Base-by-base conservation (phyloP, 805 yeast genomes). In the Saccharomycopsis sp. region DNA sequence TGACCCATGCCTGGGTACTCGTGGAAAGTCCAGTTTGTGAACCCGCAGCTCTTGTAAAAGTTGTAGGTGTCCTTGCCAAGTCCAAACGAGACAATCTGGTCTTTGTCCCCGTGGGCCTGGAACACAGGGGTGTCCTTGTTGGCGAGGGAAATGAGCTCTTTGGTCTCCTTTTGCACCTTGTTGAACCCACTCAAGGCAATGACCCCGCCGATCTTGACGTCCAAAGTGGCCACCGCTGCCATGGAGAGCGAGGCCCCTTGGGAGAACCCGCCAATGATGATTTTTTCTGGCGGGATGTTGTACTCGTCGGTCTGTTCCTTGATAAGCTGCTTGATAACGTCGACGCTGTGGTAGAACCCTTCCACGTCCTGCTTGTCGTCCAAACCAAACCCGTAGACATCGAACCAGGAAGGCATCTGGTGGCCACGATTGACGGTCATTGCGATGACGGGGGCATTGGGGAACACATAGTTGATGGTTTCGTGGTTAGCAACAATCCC, bases 221-320 rank as follows among this genome's bases (percentile, higher is more conserved):
- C 13, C 9, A 26, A 13, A 15, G 15, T 6, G 6, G 17, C 20
- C 10, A 20, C 5, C 6, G 38, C 8, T 2, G 83, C 85, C 45
- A 83, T 62, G 1, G 92, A 63, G 8, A 89, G 46, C 1, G 94
- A 87, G 36, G 86, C 94, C 41, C 98, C 98, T 62, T 92, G 98
- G 4, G 94, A 80, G 57, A 92, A 92, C 0, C 98, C 98, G 26
- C 97, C 97, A 43, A 92, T 65, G n/a, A 92, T 64, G 35, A 92
- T 81, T 39, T 81, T 73, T 13, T 74, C 75, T 0, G 80, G 65
- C 3, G 73, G 67, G 26, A 82, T 69, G 7, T 80, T 75, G 5
- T 52, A 51, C 6, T 69, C 71, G 18, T 10, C 26, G 12, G 71
- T 62, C 50, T 79, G 76, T 41, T 75, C 75, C 16, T 68, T 57